Conservation (phyloP, 2,329 filamentous ascomycete species). For the Raffaelea arxii region DNA sequence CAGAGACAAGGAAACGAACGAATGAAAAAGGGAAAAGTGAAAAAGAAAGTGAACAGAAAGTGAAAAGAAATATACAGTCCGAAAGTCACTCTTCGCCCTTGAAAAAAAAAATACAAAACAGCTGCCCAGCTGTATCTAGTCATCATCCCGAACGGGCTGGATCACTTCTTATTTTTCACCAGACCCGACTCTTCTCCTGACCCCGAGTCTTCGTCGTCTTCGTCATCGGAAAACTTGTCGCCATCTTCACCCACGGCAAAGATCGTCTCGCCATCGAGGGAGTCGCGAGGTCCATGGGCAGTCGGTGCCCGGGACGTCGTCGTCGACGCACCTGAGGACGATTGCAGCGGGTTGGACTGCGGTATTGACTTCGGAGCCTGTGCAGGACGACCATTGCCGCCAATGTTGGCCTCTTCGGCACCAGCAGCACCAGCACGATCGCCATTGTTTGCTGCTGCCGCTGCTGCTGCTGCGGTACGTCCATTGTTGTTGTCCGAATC, state of each 20-base stretch:
- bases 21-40: neutral
- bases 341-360: conserved; percentile 6
- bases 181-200: conserved; percentile 48
- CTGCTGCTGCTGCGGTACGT: too few species aligned
- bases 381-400: conserved; percentile 7
- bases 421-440: conserved; percentile 23
- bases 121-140: too few species aligned
- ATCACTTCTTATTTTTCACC: conserved; percentile 35
- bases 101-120: neutral
- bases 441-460: conserved; percentile 13
- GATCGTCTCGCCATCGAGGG: conserved; percentile 80
- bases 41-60: neutral
- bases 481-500: conserved; percentile 47
- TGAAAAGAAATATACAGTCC: neutral
- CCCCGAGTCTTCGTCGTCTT: conserved; percentile 67
- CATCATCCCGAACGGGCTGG: too few species aligned
- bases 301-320: conserved; percentile 19
- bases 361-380: conserved; percentile 14
- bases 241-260: conserved; percentile 84
- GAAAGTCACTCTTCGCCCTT: too few species aligned
- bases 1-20: too few species aligned
- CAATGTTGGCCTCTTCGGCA: conserved; percentile 20
- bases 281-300: conserved; percentile 45
- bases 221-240: conserved; percentile 75
- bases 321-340: conserved; percentile 3